Percentiles rank a stretch among this genome's conserved stretches.
Conservation (phyloP, 352 stramenopile species). For the Phytophthora idaei region DNA sequence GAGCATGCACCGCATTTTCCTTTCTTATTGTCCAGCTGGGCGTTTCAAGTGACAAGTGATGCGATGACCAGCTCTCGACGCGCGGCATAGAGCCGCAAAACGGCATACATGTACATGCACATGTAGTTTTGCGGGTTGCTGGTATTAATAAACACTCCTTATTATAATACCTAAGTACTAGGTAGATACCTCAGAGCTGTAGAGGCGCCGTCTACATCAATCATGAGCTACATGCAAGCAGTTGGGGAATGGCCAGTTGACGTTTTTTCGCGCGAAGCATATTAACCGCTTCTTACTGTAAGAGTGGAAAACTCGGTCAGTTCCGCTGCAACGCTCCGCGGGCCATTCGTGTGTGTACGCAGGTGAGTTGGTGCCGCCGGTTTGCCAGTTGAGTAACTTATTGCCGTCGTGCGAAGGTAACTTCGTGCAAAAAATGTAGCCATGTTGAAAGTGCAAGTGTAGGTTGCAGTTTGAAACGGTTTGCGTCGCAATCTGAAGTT, state of each 20-base stretch:
- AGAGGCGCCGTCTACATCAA: too few species aligned
- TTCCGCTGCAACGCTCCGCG: too few species aligned
- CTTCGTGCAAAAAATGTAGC: conserved; percentile 18
- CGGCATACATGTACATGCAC: neutral
- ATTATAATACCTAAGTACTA: too few species aligned
- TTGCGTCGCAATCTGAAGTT: conserved; percentile 14
- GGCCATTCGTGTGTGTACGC: too few species aligned
- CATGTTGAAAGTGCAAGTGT: conserved; percentile 36
- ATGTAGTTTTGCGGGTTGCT: conserved; percentile 9
- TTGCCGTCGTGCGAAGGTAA: neutral
- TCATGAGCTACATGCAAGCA: too few species aligned
- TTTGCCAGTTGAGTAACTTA: neutral
- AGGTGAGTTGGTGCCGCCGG: too few species aligned
- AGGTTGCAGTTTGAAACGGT: conserved; percentile 34
- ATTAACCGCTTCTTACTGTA: too few species aligned
- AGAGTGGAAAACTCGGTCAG: too few species aligned
- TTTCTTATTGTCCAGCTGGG: conserved; percentile 31
- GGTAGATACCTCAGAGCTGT: too few species aligned
- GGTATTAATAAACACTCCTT: too few species aligned
- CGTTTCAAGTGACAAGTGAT: conserved; percentile 31
- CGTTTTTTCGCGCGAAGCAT: too few species aligned
- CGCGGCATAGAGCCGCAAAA: conserved; percentile 27
- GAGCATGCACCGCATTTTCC: conserved; percentile 9
- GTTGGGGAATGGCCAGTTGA: too few species aligned
- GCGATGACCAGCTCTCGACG: conserved; percentile 26